These are phyloP conservation scores for Curvularia verruculosa DNA, from an alignment of 2,329 filamentous ascomycete genomes.

Conservation along the genomic window DNA sequence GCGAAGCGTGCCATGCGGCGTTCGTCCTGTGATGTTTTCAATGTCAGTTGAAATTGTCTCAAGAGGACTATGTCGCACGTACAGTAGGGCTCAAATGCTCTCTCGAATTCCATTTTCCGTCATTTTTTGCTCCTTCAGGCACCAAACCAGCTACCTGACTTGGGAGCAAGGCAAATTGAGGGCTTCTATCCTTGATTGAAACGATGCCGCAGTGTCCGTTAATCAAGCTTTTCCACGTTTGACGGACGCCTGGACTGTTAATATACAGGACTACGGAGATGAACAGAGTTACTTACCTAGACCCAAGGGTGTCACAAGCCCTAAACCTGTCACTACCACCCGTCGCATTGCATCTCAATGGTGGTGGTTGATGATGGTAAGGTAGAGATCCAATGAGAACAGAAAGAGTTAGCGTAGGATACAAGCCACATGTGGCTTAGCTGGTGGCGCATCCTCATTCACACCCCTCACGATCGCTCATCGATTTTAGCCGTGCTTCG, in stretches of 20 bases:
- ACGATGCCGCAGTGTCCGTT: constrained; percentile 80
- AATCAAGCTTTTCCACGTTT: constrained; percentile 81
- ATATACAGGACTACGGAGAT: neutral
- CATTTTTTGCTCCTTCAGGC: constrained; percentile 59
- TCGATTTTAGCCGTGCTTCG: neutral
- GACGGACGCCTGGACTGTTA: constrained; percentile 63
- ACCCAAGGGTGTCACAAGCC: constrained; percentile 70
- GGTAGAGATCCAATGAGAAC: neutral
- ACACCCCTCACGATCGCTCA: neutral
- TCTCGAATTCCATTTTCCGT: constrained; percentile 55
- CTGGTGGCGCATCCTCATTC: neutral
- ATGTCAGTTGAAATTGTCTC: constrained; percentile 42
- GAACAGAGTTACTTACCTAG: constrained; percentile 59
- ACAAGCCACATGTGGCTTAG: constrained; percentile 25
- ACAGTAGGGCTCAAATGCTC: constrained; percentile 54
- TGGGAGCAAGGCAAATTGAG: constrained; percentile 73
- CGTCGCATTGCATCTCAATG: constrained; percentile 55
- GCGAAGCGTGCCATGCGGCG: constrained; percentile 89
- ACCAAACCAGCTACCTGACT: constrained; percentile 86
- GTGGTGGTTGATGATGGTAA: constrained; percentile 25
- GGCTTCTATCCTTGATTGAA: constrained; percentile 69
- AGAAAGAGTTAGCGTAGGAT: constrained; percentile 5
- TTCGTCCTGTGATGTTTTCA: constrained; percentile 56
- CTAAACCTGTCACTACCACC: constrained; percentile 58
- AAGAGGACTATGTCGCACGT: neutral